Evolutionary conservation across 1,139 yeast species (phyloP).

Genomic region (Saccharomycopsis crataegensis): DNA sequence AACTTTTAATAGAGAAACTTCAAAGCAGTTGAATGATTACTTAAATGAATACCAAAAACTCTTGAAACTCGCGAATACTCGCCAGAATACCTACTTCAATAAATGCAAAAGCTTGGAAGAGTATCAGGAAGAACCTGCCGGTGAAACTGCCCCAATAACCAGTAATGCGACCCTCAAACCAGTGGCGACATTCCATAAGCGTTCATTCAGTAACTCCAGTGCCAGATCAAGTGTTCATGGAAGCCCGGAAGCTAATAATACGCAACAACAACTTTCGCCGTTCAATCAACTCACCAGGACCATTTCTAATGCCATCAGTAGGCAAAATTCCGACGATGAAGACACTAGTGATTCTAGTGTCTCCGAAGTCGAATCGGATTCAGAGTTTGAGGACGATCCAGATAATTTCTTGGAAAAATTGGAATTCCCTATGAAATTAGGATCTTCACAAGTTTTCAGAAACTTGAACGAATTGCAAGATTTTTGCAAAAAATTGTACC

Average conservation of each 20-base stretch:
- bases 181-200: neutral
- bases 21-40: neutral
- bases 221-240: conserved; percentile 8
- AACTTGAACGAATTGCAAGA: conserved; percentile 21
- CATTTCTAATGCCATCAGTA: conserved; percentile 21
- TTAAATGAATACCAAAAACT: conserved; percentile 5
- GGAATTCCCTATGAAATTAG: conserved; percentile 25
- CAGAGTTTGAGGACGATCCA: conserved; percentile 20
- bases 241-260: conserved; percentile 2
- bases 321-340: conserved; percentile 24
- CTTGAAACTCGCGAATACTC: conserved; percentile 1
- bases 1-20: conserved; percentile 5
- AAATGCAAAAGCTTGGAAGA: conserved; percentile 17
- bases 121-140: conserved; percentile 4
- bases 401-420: conserved; percentile 14
- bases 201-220: conserved; percentile 9
- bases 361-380: conserved; percentile 23
- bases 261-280: conserved; percentile 9
- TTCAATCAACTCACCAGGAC: conserved; percentile 7
- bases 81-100: conserved; percentile 12
- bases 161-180: conserved; percentile 1
- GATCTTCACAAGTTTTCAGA: conserved; percentile 18
- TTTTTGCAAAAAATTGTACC: conserved; percentile 21
- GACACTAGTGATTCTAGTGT: conserved; percentile 18
- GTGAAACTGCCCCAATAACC: neutral